A percentile compares a stretch with the other conserved stretches of the same genome.
Evolutionary conservation across 345 rosid species (phyloP).

Genomic region (Clausena lansium): DNA sequence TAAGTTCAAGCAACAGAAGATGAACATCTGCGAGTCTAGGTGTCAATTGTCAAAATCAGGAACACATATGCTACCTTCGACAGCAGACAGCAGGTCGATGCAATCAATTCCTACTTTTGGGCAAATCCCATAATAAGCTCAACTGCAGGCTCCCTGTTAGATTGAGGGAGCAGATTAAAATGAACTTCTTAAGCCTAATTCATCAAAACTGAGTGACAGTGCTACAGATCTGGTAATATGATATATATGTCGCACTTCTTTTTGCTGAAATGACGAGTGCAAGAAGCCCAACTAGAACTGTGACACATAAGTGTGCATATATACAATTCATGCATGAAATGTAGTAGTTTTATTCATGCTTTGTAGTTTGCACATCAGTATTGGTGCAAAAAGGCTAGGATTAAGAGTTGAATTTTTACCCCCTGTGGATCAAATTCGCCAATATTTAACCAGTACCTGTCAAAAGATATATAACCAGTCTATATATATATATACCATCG

Average conservation of each 20-base stretch:
- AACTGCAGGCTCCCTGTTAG: slow-evolving; percentile 25
- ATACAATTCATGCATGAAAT: not conserved
- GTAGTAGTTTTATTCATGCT: too few species aligned
- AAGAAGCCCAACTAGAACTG: too few species aligned
- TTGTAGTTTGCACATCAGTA: not conserved
- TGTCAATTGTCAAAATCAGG: not conserved
- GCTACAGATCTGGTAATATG: not conserved
- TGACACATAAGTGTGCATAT: too few species aligned
- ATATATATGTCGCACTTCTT: too few species aligned
- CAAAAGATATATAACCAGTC: too few species aligned
- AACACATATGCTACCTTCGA: slow-evolving; percentile 32
- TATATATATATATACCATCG: too few species aligned
- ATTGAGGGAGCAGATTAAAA: not conserved
- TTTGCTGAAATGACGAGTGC: too few species aligned
- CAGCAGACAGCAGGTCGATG: slow-evolving; percentile 31
- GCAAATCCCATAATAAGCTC: slow-evolving; percentile 34
- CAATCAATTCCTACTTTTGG: slow-evolving; percentile 32
- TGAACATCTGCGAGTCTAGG: not conserved
- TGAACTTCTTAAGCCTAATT: not conserved
- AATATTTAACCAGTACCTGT: slow-evolving; percentile 29
- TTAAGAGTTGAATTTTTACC: slow-evolving; percentile 22
- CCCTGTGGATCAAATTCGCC: slow-evolving; percentile 32
- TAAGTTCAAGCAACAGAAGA: not conserved
- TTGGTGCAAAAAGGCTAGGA: not conserved
- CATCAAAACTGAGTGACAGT: not conserved